A percentile compares a stretch with the other conserved stretches of the same genome.
phyloP scores from a whole-genome alignment of 805 yeast genomes.

The Clavispora fructus region DNA sequence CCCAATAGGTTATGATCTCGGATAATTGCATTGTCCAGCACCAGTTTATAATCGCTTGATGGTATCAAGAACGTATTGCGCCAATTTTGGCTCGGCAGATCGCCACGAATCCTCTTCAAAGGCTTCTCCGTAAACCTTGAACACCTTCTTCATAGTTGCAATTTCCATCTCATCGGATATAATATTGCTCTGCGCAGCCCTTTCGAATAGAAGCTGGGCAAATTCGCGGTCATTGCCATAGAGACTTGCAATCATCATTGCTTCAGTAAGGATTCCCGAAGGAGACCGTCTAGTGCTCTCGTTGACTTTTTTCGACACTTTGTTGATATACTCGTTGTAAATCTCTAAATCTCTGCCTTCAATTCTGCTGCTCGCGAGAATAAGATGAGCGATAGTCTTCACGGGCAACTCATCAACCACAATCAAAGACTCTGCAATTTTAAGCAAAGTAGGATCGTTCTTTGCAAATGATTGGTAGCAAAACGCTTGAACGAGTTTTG shows the following conservation, averaged over 20 bases:
- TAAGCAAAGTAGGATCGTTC: conserved; percentile 19
- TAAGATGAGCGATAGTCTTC: conserved; percentile 33
- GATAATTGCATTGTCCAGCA: background rate
- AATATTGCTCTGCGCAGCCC: conserved; percentile 34
- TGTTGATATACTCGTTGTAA: conserved; percentile 42
- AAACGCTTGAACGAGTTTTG: conserved; percentile 35
- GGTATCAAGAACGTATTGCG: conserved; percentile 17
- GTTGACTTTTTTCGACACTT: conserved; percentile 27
- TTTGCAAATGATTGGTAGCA: conserved; percentile 36
- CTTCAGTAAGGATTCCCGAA: conserved; percentile 42
- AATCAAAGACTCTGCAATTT: conserved; percentile 34
- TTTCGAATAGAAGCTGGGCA: conserved; percentile 47
- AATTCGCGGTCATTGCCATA: conserved; percentile 48
- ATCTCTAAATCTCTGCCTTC: conserved; percentile 37
- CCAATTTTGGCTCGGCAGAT: conserved; percentile 27
- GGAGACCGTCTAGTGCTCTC: conserved; percentile 31
- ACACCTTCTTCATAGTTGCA: conserved; percentile 34
- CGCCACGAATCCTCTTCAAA: conserved; percentile 32
- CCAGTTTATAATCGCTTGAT: conserved; percentile 2
- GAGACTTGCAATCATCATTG: conserved; percentile 40
- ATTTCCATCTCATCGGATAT: conserved; percentile 37
- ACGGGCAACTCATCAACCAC: conserved; percentile 24
- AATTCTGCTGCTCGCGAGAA: conserved; percentile 37
- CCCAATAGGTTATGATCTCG: background rate
- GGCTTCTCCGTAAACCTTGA: conserved; percentile 50